phyloP scores from a whole-genome alignment of 2,329 filamentous ascomycete genomes.

The Aspergillus sp. region DNA sequence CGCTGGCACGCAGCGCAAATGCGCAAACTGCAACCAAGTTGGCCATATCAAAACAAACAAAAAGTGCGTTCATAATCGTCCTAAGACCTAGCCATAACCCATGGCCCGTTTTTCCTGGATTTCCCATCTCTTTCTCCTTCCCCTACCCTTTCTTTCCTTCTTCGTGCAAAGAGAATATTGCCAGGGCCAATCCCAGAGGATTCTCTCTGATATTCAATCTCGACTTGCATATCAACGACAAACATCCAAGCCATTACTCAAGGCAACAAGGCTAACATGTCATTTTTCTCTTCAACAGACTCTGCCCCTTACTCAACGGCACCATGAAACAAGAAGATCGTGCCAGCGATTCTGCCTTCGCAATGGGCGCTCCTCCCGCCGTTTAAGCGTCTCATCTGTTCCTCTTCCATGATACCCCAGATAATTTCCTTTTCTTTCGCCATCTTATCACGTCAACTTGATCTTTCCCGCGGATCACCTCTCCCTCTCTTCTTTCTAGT shows the following conservation, averaged over 20 bases:
- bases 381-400: conserved; percentile 8
- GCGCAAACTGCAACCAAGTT: conserved; percentile 93
- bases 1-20: conserved; percentile 69
- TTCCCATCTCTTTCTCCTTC: conserved; percentile 14
- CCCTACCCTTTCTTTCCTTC: not conserved
- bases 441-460: too few species aligned
- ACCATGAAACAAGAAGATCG: conserved; percentile 60
- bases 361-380: conserved; percentile 39
- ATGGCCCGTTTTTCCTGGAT: conserved; percentile 15
- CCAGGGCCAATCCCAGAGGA: too few species aligned
- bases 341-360: conserved; percentile 43
- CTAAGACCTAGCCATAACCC: not conserved
- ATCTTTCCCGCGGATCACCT: not conserved
- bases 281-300: conserved; percentile 47
- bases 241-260: not conserved
- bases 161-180: too few species aligned
- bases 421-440: conserved; percentile 1
- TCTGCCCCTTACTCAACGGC: conserved; percentile 81
- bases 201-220: too few species aligned
- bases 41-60: conserved; percentile 99
- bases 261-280: not conserved
- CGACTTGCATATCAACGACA: not conserved
- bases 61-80: conserved; percentile 57
- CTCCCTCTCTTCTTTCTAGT: not conserved
- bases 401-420: conserved; percentile 10